These are phyloP conservation scores for Arachis monticola DNA, from an alignment of 331 rosid genomes.

Conservation along the genomic window DNA sequence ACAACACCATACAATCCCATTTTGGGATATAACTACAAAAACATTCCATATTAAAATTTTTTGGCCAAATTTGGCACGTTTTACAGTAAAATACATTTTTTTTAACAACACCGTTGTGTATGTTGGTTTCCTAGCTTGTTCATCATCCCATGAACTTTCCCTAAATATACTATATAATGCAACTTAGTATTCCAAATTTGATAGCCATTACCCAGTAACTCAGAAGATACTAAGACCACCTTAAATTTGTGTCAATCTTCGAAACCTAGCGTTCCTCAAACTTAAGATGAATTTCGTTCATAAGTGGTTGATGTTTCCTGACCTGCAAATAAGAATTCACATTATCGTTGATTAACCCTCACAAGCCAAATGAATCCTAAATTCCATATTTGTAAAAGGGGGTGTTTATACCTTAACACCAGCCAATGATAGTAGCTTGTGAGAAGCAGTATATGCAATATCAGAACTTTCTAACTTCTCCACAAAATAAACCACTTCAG, in stretches of 20 bases:
- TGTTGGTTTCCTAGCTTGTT: too few species aligned
- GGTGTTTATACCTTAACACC: constrained; percentile 74
- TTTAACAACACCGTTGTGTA: too few species aligned
- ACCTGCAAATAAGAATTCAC: constrained; percentile 56
- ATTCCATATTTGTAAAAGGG: constrained; percentile 5
- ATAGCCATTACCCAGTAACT: constrained; percentile 1
- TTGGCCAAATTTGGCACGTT: too few species aligned
- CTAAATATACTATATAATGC: background rate
- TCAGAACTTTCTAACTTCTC: constrained; percentile 71
- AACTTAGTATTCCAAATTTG: background rate
- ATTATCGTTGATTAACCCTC: background rate
- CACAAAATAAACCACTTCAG: constrained; percentile 82
- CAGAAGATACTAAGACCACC: background rate
- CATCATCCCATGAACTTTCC: too few species aligned
- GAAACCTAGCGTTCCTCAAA: constrained; percentile 64
- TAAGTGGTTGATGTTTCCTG: constrained; percentile 74
- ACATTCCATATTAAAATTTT: too few species aligned
- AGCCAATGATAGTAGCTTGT: constrained; percentile 81
- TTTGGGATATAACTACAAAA: too few species aligned
- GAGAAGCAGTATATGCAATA: constrained; percentile 70
- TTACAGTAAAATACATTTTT: too few species aligned
- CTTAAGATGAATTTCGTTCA: constrained; percentile 61
- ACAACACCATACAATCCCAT: too few species aligned
- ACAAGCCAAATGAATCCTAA: background rate
- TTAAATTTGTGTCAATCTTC: background rate